A percentile compares a stretch with the other conserved stretches of the same genome.
These are phyloP conservation scores for Xylaria sp. DNA, from an alignment of 2,329 filamentous ascomycete genomes.

Conservation along the genomic window DNA sequence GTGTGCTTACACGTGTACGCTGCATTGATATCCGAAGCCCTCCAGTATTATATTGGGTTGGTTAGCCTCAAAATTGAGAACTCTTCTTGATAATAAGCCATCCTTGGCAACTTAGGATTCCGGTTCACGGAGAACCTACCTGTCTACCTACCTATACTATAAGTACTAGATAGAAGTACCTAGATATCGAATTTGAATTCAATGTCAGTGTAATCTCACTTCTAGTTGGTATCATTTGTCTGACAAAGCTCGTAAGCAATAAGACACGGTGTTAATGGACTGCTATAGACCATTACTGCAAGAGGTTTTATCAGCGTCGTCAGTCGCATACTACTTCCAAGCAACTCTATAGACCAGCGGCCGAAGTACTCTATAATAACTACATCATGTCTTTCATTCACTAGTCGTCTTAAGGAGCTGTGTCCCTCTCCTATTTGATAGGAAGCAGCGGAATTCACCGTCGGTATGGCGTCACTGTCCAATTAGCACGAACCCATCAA, in stretches of 20 bases:
- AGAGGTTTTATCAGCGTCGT: neutral
- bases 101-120: neutral
- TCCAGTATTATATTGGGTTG: neutral
- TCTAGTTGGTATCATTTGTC: constrained; percentile 9
- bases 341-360: neutral
- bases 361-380: neutral
- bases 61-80: neutral
- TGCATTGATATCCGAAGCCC: neutral
- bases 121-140: no score
- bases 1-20: neutral
- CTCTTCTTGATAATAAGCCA: neutral
- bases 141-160: neutral
- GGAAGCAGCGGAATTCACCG: neutral
- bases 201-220: neutral
- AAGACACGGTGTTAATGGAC: neutral
- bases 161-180: neutral
- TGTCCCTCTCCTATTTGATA: neutral
- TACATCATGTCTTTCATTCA: neutral
- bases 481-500: neutral
- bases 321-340: neutral
- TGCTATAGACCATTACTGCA: neutral
- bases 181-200: constrained; percentile 19
- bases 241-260: constrained; percentile 15
- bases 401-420: neutral
- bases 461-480: neutral